phyloP scores from a whole-genome alignment of 306 rosid species.

The Dryas drummondii region DNA sequence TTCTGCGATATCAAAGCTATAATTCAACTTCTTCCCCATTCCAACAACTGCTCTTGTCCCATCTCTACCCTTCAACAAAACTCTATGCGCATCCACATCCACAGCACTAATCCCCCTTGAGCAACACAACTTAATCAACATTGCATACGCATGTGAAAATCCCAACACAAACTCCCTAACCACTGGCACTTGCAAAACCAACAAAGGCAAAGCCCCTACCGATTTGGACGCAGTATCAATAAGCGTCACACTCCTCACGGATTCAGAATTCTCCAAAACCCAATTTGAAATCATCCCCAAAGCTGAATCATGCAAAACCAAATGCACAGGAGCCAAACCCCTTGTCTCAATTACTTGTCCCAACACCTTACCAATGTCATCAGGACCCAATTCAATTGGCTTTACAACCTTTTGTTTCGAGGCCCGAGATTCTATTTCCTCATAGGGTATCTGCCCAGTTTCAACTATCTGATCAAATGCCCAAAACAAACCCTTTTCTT shows the following conservation, averaged over 20 bases:
- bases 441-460: conserved; percentile 92
- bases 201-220: conserved; percentile 62
- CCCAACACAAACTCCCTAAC: conserved; percentile 70
- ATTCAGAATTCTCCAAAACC: conserved; percentile 59
- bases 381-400: conserved; percentile 63
- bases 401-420: conserved; percentile 50
- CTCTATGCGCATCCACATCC: conserved; percentile 67
- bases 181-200: conserved; percentile 59
- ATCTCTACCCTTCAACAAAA: conserved; percentile 67
- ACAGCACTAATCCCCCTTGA: conserved; percentile 42
- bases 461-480: conserved; percentile 89
- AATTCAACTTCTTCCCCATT: conserved; percentile 68
- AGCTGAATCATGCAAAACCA: conserved; percentile 85
- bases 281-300: conserved; percentile 62
- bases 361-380: conserved; percentile 65
- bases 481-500: conserved; percentile 85
- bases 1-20: conserved; percentile 74
- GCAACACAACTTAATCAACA: conserved; percentile 59
- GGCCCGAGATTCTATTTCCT: conserved; percentile 57
- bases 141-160: conserved; percentile 40
- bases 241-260: conserved; percentile 77
- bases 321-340: conserved; percentile 78
- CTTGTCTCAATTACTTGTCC: conserved; percentile 64
- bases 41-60: conserved; percentile 67
- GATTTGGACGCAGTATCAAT: conserved; percentile 51